phyloP scores from a whole-genome alignment of 352 stramenopile species.

The Lagenidium sp. region DNA sequence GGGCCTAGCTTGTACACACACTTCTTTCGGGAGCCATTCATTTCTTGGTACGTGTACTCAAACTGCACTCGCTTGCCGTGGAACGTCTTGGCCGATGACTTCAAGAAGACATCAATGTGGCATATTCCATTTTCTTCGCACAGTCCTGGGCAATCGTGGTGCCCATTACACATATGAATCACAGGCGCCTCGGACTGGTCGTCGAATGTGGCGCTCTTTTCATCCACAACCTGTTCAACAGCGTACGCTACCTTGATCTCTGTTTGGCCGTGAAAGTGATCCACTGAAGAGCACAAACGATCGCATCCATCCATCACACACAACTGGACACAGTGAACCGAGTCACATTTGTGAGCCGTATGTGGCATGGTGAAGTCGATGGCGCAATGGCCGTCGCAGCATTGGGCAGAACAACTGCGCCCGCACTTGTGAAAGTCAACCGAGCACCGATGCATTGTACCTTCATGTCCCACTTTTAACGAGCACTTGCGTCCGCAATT shows the following conservation, averaged over 20 bases:
- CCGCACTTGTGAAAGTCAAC: conserved; percentile 51
- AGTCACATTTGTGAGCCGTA: conserved; percentile 49
- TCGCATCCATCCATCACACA: conserved; percentile 58
- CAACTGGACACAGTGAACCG: conserved; percentile 38
- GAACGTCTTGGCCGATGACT: conserved; percentile 64
- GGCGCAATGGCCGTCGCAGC: conserved; percentile 35
- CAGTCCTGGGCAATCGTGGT: conserved; percentile 40
- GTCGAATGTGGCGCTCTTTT: conserved; percentile 35
- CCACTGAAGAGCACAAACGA: conserved; percentile 25
- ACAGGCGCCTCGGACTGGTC: conserved; percentile 22
- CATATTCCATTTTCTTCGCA: conserved; percentile 58
- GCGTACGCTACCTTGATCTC: conserved; percentile 36
- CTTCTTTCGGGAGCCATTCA: conserved; percentile 69
- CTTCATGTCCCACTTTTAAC: conserved; percentile 28
- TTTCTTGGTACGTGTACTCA: conserved; percentile 70
- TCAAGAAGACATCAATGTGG: conserved; percentile 56
- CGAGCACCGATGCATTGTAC: conserved; percentile 35
- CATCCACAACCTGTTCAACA: conserved; percentile 25
- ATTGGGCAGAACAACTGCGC: conserved; percentile 27
- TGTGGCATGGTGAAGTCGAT: conserved; percentile 42
- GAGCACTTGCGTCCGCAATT: conserved; percentile 50
- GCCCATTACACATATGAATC: conserved; percentile 52
- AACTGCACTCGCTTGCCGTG: conserved; percentile 42
- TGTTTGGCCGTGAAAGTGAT: conserved; percentile 64
- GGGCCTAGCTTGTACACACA: conserved; percentile 28